Evolutionary conservation across 2,329 filamentous ascomycete genomes (phyloP), one percentile per base, ranked within the genome.

Genomic region (Stagonosporopsis tanaceti): DNA sequence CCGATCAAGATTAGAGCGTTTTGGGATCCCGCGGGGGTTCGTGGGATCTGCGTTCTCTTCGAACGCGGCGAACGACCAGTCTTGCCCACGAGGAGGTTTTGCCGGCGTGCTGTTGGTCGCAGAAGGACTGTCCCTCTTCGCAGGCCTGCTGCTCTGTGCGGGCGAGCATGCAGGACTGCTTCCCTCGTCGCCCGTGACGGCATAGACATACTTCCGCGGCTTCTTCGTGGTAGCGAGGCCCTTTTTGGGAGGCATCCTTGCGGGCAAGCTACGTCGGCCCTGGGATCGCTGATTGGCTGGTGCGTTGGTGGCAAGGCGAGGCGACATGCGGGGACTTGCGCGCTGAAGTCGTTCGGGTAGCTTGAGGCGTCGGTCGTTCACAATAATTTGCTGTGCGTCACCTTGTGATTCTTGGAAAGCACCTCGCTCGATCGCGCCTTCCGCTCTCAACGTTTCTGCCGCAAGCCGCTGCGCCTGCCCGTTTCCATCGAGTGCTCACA

Each of bases 211-310:
- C 46, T 55, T 65, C 6, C 55, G 45, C n/a, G 41, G 44, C 56
- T 66, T 64, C 62, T 62, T 70, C 52, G 63, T 60, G 42, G 53
- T 62, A 50, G 69, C 69, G 42, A 61, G 54, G 50, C 70, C 70
- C 52, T 62, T 70, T 45, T 58, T 63, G 40, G 61, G 62, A 61
- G 68, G 64, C 59, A 62, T 65, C n/a, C n/a, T 45, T 38, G 51
- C 58, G 44, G 47, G 45, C 55, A 4, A 52, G 41, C 55, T 56
- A 57, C 32, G 58, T 57, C 38, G 50, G 47, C 38, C 62, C 58
- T 41, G 34, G 59, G 65, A 59, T 55, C 64, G 63, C 64, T 60
- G 40, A 58, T 38, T 67, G 66, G 66, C 46, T 59, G 60, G 45
- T 42, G 59, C 59, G 59, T 53, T 53, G 61, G 64, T 60, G 70